Base-by-base conservation (phyloP, 148 eudicot species). In the Hydrangea macrophylla region DNA sequence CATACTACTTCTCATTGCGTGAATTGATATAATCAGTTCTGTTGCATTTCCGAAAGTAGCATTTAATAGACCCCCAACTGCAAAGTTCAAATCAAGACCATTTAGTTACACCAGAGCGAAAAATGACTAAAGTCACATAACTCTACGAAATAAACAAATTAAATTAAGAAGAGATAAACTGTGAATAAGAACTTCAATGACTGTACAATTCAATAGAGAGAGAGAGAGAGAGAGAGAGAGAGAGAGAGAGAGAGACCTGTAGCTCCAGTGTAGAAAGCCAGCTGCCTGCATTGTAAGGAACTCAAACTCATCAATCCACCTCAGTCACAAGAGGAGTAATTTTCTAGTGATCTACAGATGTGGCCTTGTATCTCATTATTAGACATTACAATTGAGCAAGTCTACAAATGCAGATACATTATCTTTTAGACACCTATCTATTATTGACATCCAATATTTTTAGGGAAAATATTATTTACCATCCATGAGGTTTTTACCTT, bases 61-160 rank as follows among this genome's bases (percentile, higher is more conserved):
- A n/a, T n/a, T n/a, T 80, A 76, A 36, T 73, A 80, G 83, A 18
- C 77, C 80, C n/a, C 80, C 80, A 64, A 76, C 83, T 80, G 77
- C 65, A 75, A n/a, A 63, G 28, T 60, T 42, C 72, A 72, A 70
- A 63, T 51, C 15, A 50, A 58, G 27, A 31, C 9, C 27, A 22
- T 44, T 53, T n/a, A 37, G 42, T 40, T 18, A 23, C 30, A 26
- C 64, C 25, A 60, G 64, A 36, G 22, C 27, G 27, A 60, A 36
- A 15, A 60, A 60, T 23, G 45, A 40, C n/a, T 48, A 11, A 36
- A 35, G 45, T 61, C 48, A 22, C 45, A 61, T n/a, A n/a, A 48
- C 53, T 1, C 37, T 45, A 9, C 20, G 68, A 48, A 28, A 17
- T 28, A 36, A 30, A 64, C 39, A 28, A 48, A 64, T 3, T 30